Conservation (phyloP, 1,284 basidiomycete species). For the Fomitopsis schrenkii region DNA sequence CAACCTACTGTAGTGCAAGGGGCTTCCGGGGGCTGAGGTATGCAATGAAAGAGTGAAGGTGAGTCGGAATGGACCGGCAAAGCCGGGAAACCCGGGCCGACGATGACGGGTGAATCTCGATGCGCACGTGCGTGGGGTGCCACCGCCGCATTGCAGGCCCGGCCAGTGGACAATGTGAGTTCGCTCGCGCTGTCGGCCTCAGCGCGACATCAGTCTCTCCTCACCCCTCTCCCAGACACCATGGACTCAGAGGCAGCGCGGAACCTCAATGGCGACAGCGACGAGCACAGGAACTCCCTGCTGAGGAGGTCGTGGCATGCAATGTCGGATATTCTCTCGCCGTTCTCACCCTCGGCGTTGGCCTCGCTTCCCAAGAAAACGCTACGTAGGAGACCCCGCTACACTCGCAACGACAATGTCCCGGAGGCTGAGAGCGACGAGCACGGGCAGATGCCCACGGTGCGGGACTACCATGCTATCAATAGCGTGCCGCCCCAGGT, state of each 20-base stretch:
- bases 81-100: too few relatives aligned
- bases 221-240: constrained; percentile 1
- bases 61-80: too few relatives aligned
- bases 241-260: constrained; percentile 15
- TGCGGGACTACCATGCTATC: constrained; percentile 70
- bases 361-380: constrained; percentile 58
- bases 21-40: too few relatives aligned
- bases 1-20: too few relatives aligned
- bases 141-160: background rate
- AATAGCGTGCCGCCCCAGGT: constrained; percentile 56
- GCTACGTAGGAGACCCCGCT: constrained; percentile 45
- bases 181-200: background rate
- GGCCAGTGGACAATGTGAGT: too few relatives aligned
- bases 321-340: constrained; percentile 55
- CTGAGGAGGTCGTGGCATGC: constrained; percentile 51
- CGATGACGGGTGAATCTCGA: background rate
- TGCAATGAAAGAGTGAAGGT: too few relatives aligned
- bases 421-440: constrained; percentile 53
- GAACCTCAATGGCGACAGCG: constrained; percentile 12
- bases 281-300: constrained; percentile 22
- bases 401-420: constrained; percentile 66
- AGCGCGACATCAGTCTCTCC: background rate
- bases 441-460: constrained; percentile 51
- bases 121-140: background rate
- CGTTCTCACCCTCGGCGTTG: constrained; percentile 69